These are phyloP conservation scores for Kingdonia uniflora DNA, from an alignment of 164 flowering plant species.

Conservation along the genomic window DNA sequence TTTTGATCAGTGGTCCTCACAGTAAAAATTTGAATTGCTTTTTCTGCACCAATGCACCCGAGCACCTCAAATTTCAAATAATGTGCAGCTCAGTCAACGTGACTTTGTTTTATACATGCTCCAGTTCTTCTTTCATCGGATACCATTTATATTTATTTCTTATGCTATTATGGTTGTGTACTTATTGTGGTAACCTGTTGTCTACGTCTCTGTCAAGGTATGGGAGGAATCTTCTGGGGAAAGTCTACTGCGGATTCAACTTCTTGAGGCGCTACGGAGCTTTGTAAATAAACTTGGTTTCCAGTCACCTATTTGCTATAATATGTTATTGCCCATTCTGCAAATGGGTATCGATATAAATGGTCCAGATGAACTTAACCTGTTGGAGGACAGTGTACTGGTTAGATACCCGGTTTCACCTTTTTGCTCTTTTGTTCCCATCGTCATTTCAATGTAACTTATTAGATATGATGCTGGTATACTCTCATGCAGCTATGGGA, in stretches of 20 bases:
- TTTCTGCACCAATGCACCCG: no score
- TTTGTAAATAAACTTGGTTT: slow-evolving; percentile 76
- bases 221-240: slow-evolving; percentile 96
- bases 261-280: slow-evolving; percentile 70
- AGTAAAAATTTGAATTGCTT: no score
- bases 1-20: no score
- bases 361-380: slow-evolving; percentile 82
- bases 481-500: slow-evolving; percentile 80
- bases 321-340: slow-evolving; percentile 63
- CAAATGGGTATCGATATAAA: slow-evolving; percentile 60
- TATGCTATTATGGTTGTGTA: no score
- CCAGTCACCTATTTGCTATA: slow-evolving; percentile 72
- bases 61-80: no score
- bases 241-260: slow-evolving; percentile 89
- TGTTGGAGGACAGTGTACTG: slow-evolving; percentile 86
- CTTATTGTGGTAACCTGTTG: no score
- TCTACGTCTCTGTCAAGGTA: slow-evolving; percentile 39
- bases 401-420: slow-evolving; percentile 24
- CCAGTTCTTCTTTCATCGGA: no score
- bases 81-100: no score
- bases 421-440: background rate
- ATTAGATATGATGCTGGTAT: background rate
- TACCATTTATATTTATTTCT: no score
- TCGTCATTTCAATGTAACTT: background rate
- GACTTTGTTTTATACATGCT: no score